A percentile compares a stretch with the other conserved stretches of the same genome.
phyloP scores from a whole-genome alignment of 257 asterid genomes.

The Prunella vulgaris region DNA sequence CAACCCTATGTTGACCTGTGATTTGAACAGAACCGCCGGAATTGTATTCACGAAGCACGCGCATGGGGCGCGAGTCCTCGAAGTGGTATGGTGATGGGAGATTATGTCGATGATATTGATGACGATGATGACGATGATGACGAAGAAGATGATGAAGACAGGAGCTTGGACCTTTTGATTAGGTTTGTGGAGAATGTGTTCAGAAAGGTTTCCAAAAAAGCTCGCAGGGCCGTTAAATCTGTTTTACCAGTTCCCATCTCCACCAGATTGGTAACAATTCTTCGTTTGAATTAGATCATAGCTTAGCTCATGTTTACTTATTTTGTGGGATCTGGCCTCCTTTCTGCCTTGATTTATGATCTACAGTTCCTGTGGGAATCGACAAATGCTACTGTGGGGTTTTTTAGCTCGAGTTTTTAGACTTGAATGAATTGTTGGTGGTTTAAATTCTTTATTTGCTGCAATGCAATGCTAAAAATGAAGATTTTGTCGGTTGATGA shows the following conservation, averaged over 20 bases:
- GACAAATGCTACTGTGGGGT: not conserved
- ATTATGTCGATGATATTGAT: slow-evolving; percentile 40
- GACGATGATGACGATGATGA: slow-evolving; percentile 62
- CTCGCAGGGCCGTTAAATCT: slow-evolving; percentile 84
- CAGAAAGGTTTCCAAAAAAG: slow-evolving; percentile 74
- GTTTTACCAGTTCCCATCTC: slow-evolving; percentile 78
- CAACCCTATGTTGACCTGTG: not conserved
- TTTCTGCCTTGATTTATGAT: slow-evolving; percentile 4
- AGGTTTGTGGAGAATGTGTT: slow-evolving; percentile 80
- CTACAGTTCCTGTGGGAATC: not conserved
- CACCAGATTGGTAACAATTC: slow-evolving; percentile 52
- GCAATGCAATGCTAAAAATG: not conserved
- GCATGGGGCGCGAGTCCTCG: slow-evolving; percentile 44
- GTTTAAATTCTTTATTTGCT: not conserved
- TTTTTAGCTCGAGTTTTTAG: not conserved
- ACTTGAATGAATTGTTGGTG: slow-evolving; percentile 3
- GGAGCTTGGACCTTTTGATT: slow-evolving; percentile 80
- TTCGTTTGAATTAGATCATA: not conserved
- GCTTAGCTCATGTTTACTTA: not conserved
- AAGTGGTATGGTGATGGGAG: slow-evolving; percentile 47
- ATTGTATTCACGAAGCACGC: slow-evolving; percentile 27
- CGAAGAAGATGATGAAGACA: slow-evolving; percentile 72
- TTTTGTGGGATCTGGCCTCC: not conserved
- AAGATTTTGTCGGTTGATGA: not conserved
- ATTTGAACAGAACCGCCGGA: slow-evolving; percentile 35